A percentile compares a stretch with the other conserved stretches of the same genome.
Conservation (phyloP, 1,139 yeast genomes). For the Candida freyschussii region DNA sequence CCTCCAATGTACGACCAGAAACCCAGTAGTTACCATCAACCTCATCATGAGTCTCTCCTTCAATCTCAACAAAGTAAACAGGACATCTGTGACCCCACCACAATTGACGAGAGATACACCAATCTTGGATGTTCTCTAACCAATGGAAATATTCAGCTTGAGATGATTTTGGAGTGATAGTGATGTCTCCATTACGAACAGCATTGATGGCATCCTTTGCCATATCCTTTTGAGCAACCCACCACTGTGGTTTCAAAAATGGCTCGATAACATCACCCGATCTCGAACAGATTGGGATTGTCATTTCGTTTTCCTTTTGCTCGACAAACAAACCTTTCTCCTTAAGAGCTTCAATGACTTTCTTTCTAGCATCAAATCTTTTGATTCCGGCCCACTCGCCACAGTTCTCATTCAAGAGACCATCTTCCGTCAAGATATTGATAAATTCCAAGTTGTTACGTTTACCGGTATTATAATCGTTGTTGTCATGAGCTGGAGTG, state of each 20-base stretch:
- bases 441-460: conserved; percentile 85
- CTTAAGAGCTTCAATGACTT: conserved; percentile 78
- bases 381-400: conserved; percentile 90
- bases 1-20: conserved; percentile 78
- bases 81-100: conserved; percentile 99
- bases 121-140: conserved; percentile 95
- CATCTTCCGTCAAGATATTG: conserved; percentile 89
- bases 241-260: conserved; percentile 97
- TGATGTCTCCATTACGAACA: conserved; percentile 76
- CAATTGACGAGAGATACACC: conserved; percentile 98
- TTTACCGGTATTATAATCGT: conserved; percentile 95
- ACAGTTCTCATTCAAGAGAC: conserved; percentile 84
- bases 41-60: conserved; percentile 50
- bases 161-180: conserved; percentile 81
- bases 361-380: conserved; percentile 89
- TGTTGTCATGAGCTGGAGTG: conserved; percentile 97
- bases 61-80: conserved; percentile 80
- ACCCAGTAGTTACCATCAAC: conserved; percentile 81
- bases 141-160: conserved; percentile 93
- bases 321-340: conserved; percentile 71
- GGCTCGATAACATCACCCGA: conserved; percentile 98
- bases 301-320: conserved; percentile 92
- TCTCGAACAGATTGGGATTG: conserved; percentile 89
- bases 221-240: conserved; percentile 91
- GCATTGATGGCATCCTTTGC: conserved; percentile 86